Percentiles rank a stretch among this genome's conserved stretches.
Evolutionary conservation across 2,329 filamentous ascomycete species (phyloP).

Genomic region (Neofusicoccum parvum): DNA sequence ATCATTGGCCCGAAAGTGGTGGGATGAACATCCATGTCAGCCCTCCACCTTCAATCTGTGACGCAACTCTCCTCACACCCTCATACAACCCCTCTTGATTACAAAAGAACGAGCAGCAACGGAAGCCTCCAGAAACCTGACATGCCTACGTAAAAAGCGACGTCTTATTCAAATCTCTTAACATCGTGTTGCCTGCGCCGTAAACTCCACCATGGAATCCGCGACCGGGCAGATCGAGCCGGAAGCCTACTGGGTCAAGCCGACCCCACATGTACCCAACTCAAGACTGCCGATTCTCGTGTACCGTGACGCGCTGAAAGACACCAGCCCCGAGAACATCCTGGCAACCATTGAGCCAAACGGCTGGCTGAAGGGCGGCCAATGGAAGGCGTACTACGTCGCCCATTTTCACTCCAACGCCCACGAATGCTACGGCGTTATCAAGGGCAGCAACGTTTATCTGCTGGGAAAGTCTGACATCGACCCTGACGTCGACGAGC

Average conservation of each 20-base stretch:
- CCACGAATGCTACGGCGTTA: slow-evolving; percentile 4
- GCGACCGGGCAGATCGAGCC: not conserved
- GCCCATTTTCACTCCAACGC: slow-evolving; percentile 6
- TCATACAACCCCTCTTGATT: no score
- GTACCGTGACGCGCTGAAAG: not conserved
- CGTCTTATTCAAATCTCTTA: no score
- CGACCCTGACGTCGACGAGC: not conserved
- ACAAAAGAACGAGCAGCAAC: no score
- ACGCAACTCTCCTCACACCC: no score
- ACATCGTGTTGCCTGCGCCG: no score
- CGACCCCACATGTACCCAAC: slow-evolving; percentile 3
- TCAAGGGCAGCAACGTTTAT: slow-evolving; percentile 3
- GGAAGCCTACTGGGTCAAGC: not conserved
- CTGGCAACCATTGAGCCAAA: not conserved
- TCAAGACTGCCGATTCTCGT: slow-evolving; percentile 8
- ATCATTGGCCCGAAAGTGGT: no score
- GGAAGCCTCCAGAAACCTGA: no score
- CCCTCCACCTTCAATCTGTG: no score
- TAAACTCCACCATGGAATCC: no score
- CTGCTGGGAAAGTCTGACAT: not conserved
- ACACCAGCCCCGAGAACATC: not conserved
- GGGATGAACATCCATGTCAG: no score
- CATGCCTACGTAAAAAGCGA: no score
- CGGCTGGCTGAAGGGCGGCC: slow-evolving; percentile 10
- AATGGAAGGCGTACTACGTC: slow-evolving; percentile 3